Evolutionary conservation across 2,329 filamentous ascomycete species (phyloP), one percentile per base, ranked within the genome.

Genomic region (Akanthomyces lecanii): DNA sequence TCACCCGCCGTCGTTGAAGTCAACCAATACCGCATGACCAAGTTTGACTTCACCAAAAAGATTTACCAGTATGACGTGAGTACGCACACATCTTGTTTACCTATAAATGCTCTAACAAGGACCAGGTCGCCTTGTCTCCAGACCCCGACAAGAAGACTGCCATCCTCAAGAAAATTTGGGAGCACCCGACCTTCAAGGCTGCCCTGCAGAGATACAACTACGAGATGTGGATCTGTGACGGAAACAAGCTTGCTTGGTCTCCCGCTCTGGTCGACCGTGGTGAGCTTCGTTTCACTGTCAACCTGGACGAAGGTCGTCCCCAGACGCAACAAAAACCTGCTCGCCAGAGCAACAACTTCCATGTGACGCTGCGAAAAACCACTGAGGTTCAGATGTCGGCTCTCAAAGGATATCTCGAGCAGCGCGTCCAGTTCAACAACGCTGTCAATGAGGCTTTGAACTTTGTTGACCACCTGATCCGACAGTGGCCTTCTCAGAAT

Each of bases 391-490:
- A 89, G 50, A 82, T 98, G 59, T 76, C 81, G 4, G 79, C 83
- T 0, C 81, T 98, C 0, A 76, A 82, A 3, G 78, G 80, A 0
- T 97, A 94, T 71, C 79, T 96, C 2, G 70, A 79, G 1, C 81
- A 86, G 54, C 77, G 82, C 64, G 78, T 82, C 23, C 75, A 80
- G 1, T 89, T 89, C 73, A 84, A 89, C 70, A 85, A 84, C 44
- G 77, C 82, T 23, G 86, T 94, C 23, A 81, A 94, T 8, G 90
- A 95, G 70, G 88, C 90, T 16, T 85, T 98, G 74, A 97, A 90
- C 72, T 97, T 97, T 71, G 79, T 97, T 5, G 95, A 99, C 66
- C 95, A 99, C 71, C 79, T 94, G 8, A 80, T 99, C 62, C 90
- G 95, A 5, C 87, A 96, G 73, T 82, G 78, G n/a, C 92, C 95